Conservation (phyloP, 139 green algal species). For the Picochlorum costavermella region DNA sequence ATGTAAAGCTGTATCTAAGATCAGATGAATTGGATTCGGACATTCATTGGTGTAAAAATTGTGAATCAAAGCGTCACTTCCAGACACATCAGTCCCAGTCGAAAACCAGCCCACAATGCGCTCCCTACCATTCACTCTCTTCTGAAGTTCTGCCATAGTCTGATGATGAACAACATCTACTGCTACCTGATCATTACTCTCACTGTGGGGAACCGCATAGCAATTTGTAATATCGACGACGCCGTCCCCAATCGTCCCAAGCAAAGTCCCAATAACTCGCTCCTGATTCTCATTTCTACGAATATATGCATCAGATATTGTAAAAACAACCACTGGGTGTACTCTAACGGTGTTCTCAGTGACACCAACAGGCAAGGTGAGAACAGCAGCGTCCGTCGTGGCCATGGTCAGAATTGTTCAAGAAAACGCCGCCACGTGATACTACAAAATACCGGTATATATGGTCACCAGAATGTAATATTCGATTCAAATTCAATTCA, state of each 20-base stretch:
- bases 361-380: constrained; percentile 29
- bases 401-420: no score
- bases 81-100: constrained; percentile 61
- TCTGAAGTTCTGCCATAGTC: constrained; percentile 85
- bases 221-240: constrained; percentile 77
- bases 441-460: no score
- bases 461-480: no score
- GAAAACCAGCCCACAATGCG: constrained; percentile 90
- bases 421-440: neutral
- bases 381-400: constrained; percentile 18
- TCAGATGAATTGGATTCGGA: constrained; percentile 67
- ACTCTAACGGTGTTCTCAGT: constrained; percentile 57
- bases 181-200: constrained; percentile 81
- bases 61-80: constrained; percentile 85
- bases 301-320: constrained; percentile 89
- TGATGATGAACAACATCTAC: constrained; percentile 92
- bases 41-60: constrained; percentile 77
- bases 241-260: constrained; percentile 70
- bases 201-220: constrained; percentile 95
- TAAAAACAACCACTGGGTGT: constrained; percentile 87
- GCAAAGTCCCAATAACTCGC: constrained; percentile 91
- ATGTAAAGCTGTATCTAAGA: constrained; percentile 71
- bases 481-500: no score
- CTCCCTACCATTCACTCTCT: constrained; percentile 75
- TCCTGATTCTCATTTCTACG: constrained; percentile 72